Evolutionary conservation across 805 yeast species (phyloP).

Genomic region (Jamesozyma piceae): DNA sequence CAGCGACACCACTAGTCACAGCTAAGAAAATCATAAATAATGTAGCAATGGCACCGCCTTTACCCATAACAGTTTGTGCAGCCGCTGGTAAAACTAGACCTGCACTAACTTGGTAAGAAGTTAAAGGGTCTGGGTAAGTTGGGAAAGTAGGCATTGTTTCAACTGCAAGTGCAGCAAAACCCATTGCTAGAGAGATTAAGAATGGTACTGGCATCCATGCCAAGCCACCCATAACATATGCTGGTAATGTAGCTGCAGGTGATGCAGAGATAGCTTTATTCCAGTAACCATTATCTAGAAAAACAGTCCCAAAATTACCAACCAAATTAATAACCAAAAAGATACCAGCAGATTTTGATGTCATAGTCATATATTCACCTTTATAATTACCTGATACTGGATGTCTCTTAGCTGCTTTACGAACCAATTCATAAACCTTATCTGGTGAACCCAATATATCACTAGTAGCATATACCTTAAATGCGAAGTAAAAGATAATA

Average conservation of each 20-base stretch:
- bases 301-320: conserved; percentile 85
- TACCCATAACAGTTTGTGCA: conserved; percentile 77
- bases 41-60: conserved; percentile 80
- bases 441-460: conserved; percentile 72
- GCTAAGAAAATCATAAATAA: conserved; percentile 81
- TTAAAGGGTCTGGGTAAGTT: conserved; percentile 60
- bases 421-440: conserved; percentile 64
- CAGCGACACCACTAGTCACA: conserved; percentile 84
- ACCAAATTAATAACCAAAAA: conserved; percentile 82
- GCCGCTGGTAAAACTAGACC: conserved; percentile 64
- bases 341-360: conserved; percentile 76
- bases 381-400: conserved; percentile 76
- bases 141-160: conserved; percentile 68
- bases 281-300: conserved; percentile 81
- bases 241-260: conserved; percentile 79
- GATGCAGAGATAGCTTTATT: conserved; percentile 81
- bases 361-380: conserved; percentile 85
- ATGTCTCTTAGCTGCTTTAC: conserved; percentile 44
- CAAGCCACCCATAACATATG: conserved; percentile 79
- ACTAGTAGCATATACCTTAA: conserved; percentile 66
- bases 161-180: conserved; percentile 70
- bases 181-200: conserved; percentile 75
- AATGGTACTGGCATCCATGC: conserved; percentile 91
- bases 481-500: conserved; percentile 72
- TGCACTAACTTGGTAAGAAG: conserved; percentile 62